These are phyloP conservation scores for Larix kaempferi DNA, from an alignment of 75 land plant genomes.

Conservation along the genomic window DNA sequence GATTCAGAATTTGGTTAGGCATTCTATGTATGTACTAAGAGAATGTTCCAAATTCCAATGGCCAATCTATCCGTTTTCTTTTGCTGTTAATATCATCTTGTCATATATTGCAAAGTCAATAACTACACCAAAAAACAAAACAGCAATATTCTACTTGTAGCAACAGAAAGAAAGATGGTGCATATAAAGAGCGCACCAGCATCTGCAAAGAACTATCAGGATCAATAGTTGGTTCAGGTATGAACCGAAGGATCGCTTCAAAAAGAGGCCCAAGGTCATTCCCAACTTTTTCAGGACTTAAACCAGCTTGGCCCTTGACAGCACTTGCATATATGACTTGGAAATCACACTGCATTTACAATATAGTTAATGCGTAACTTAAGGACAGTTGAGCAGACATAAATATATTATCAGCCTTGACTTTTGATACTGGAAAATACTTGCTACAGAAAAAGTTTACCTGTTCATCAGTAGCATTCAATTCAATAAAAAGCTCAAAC, in stretches of 20 bases:
- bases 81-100: background rate
- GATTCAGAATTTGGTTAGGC: background rate
- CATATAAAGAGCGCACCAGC: conserved; percentile 63
- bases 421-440: background rate
- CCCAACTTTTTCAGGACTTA: conserved; percentile 75
- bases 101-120: background rate
- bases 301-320: conserved; percentile 86
- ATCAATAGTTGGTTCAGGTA: conserved; percentile 88
- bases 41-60: background rate
- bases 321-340: conserved; percentile 98
- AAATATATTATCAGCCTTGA: background rate
- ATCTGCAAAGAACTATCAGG: conserved; percentile 88
- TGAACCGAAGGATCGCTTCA: conserved; percentile 85
- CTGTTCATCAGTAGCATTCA: conserved; percentile 98
- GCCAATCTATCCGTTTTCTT: background rate
- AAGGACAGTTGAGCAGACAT: background rate
- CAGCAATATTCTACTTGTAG: background rate
- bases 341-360: conserved; percentile 88
- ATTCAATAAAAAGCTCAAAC: conserved; percentile 93
- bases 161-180: background rate
- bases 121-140: background rate
- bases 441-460: conserved; percentile 19
- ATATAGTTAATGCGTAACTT: background rate
- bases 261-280: conserved; percentile 97
- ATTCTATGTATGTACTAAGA: background rate